Conservation (phyloP, 768 basidiomycete species). For the Suillus weaverae region DNA sequence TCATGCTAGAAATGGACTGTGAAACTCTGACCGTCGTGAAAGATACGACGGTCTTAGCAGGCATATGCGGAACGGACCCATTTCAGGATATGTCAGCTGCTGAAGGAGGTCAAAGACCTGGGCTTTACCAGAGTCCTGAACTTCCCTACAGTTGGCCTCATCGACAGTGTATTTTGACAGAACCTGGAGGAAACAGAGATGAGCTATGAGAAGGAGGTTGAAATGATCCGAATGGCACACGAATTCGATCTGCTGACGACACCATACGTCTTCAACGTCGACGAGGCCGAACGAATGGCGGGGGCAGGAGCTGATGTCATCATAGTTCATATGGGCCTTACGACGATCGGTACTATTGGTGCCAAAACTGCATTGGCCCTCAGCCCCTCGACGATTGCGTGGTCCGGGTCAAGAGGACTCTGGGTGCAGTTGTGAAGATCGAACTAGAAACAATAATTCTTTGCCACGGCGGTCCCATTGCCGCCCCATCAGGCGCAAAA, state of each 20-base stretch:
- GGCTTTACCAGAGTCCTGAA: conserved; percentile 30
- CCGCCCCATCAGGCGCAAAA: conserved; percentile 21
- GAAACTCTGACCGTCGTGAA: conserved; percentile 29
- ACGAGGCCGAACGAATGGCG: conserved; percentile 27
- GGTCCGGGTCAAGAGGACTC: conserved; percentile 17
- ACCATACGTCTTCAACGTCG: conserved; percentile 29
- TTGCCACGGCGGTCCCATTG: conserved; percentile 28
- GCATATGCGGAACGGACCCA: conserved; percentile 29
- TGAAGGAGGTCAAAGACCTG: conserved; percentile 25
- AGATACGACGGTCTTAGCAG: conserved; percentile 28
- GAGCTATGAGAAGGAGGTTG: conserved; percentile 32
- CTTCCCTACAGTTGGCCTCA: conserved; percentile 29
- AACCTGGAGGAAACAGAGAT: conserved; percentile 32
- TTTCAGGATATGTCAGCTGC: conserved; percentile 27
- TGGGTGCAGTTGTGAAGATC: conserved; percentile 18
- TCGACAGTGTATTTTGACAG: conserved; percentile 30
- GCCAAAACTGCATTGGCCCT: conserved; percentile 24
- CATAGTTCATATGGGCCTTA: conserved; percentile 31
- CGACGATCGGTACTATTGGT: conserved; percentile 27
- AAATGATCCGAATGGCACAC: conserved; percentile 29
- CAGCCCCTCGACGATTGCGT: conserved; percentile 26
- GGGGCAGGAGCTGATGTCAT: conserved; percentile 25
- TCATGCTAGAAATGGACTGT: conserved; percentile 30
- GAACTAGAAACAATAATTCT: conserved; percentile 22
- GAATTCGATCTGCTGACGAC: conserved; percentile 26